phyloP scores from a whole-genome alignment of 306 rosid genomes.

The Castanea sativa region DNA sequence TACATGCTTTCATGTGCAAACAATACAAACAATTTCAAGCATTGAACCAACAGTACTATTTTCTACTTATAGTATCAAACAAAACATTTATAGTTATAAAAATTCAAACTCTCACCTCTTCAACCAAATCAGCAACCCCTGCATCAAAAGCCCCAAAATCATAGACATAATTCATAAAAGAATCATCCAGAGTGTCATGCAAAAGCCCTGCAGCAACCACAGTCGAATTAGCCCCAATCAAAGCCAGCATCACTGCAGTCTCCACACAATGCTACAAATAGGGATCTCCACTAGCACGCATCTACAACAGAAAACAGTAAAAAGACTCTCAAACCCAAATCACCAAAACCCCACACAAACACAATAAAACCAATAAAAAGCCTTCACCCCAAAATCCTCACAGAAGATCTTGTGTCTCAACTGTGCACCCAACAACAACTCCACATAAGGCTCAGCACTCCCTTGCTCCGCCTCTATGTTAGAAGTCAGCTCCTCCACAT shows the following conservation, averaged over 20 bases:
- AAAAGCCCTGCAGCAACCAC: conserved; percentile 98
- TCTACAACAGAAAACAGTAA: conserved; percentile 33
- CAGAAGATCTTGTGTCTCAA: conserved; percentile 69
- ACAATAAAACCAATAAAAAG: conserved; percentile 50
- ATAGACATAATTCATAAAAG: conserved; percentile 64
- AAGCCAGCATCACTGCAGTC: conserved; percentile 84
- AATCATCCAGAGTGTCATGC: conserved; percentile 91
- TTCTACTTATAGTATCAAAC: not conserved
- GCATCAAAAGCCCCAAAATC: conserved; percentile 63
- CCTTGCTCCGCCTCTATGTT: conserved; percentile 60
- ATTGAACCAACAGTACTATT: not conserved
- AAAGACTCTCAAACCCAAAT: conserved; percentile 19
- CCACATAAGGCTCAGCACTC: conserved; percentile 62
- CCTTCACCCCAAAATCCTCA: conserved; percentile 81
- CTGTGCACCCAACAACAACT: conserved; percentile 74
- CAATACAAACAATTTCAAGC: not conserved
- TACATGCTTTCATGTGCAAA: not conserved
- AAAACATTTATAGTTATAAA: not conserved
- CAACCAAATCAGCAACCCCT: conserved; percentile 84
- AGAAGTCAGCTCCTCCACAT: conserved; percentile 75
- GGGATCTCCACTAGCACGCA: conserved; percentile 91
- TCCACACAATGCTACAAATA: conserved; percentile 94
- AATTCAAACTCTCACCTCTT: conserved; percentile 60
- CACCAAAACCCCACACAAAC: conserved; percentile 10
- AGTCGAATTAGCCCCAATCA: conserved; percentile 84